Evolutionary conservation across 805 yeast genomes (phyloP), one percentile per base, ranked within the genome.

Genomic region (Barnettozyma vustinii): DNA sequence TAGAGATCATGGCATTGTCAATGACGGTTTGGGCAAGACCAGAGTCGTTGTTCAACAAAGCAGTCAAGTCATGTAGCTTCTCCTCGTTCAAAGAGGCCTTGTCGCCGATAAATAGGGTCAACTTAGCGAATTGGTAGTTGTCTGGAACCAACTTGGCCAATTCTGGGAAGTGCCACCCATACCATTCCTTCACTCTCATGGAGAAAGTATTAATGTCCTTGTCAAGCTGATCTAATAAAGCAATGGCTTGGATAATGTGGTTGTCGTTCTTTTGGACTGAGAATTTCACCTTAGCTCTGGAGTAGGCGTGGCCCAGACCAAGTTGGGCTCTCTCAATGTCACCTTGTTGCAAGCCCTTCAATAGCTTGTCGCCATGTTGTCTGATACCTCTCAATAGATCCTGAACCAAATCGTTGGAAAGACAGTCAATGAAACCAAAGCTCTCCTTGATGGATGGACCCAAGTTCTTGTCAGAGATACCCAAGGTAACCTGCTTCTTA

Each of bases 171-270:
- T 92, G 99, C 99, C 99, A 92, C 58, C 99, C 98, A 73, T 92
- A 92, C 99, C 99, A 92, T 75, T 92, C 99, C 75, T 92, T 94
- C 71, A 91, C 83, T 76, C 99, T 83, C 99, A 92, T 92, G 59
- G 98, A 96, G 66, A 91, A 92, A 49, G 97, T 94, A 75, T 92
- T 92, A 64, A 92, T 81, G 71, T 92, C 99, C 74, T 92, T 92
- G 75, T 92, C 99, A 60, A 92, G 79, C 66, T 92, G 97, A 66
- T 92, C 99, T 64, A 92, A 79, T 56, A 92, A 76, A 18, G 98
- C 97, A 71, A 94, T 94, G 46, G 99, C 97, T 77, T 94, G 99
- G 68, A 94, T 94, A 67, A 94, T 94, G 72, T 94, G 99, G 79
- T 94, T 94, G 73, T 94, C 99, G 71, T 94, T 94, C 80, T 94